Conservation (phyloP, 73 alveolate species). For the Tetrahymena borealis region DNA sequence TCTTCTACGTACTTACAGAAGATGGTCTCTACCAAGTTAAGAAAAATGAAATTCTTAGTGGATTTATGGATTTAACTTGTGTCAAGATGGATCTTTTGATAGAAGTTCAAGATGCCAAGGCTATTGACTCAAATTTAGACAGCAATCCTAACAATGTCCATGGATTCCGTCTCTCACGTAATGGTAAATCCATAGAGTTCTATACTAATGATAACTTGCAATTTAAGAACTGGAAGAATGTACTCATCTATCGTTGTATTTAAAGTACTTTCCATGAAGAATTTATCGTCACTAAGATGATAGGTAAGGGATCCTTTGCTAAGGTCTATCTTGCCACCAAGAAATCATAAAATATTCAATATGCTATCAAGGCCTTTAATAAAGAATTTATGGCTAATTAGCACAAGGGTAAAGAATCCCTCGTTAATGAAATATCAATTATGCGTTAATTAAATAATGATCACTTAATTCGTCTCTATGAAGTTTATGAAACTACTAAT, state of each 20-base stretch:
- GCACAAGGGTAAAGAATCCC: conserved; percentile 30
- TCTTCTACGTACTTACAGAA: background rate
- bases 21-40: background rate
- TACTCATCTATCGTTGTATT: conserved; percentile 10
- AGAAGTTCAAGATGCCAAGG: background rate
- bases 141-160: background rate
- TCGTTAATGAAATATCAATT: conserved; percentile 16
- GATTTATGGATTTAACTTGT: background rate
- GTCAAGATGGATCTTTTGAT: background rate
- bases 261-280: conserved; percentile 42
- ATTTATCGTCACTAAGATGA: conserved; percentile 30
- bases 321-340: conserved; percentile 36
- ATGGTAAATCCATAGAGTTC: background rate
- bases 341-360: conserved; percentile 13
- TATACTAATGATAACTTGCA: background rate
- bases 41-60: background rate
- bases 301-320: conserved; percentile 41
- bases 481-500: conserved; percentile 26
- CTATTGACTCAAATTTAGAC: background rate
- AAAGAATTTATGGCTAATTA: conserved; percentile 29
- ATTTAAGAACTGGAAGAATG: background rate
- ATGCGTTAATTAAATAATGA: conserved; percentile 22
- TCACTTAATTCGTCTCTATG: conserved; percentile 21
- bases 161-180: conserved; percentile 1
- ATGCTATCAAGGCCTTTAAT: conserved; percentile 43